Evolutionary conservation across 805 yeast species (phyloP), one percentile per base, ranked within the genome.

Genomic region (Wickerhamomyces sydowiorum): DNA sequence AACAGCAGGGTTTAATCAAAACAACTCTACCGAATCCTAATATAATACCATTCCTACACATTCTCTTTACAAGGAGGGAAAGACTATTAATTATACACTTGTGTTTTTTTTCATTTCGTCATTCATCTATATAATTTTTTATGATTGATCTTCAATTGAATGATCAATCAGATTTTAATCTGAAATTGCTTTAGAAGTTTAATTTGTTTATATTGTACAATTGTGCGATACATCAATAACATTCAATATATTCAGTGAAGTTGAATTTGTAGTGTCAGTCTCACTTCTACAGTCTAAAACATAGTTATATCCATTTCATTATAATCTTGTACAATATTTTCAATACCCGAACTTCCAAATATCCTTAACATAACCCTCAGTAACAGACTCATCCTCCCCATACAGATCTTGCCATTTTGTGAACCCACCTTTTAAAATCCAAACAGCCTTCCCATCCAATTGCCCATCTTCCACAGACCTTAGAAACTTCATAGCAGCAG

Each of bases 401-500:
- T 82, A 90, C 7, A 65, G 57, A 38, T 70, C 67, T 50, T 86
- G 96, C 98, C 98, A 91, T 41, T 72, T 72, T 31, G 74, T 76
- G 61, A 91, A 93, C 0, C 99, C 98, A 4, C 96, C 97, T 46
- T 73, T 63, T 28, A 93, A 65, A 2, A 91, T 82, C 72, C 79
- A 83, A 2, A 91, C 78, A 25, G 72, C 65, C 43, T 78, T 70
- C 6, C 49, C 54, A 7, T 61, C 54, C 3, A 63, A 59, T 44
- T 39, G 27, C 6, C 48, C 52, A 1, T 43, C 38, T 5, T 59
- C 51, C 4, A 48, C 57, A 3, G 55, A 60, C 43, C 78, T 48
- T 36, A 64, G 48, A 52, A 84, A 83, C 52, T 67, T 69, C 62
- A 80, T 64, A 0, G 97, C 89, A 4, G 96, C 76, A 4, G 86